These are phyloP conservation scores for Hyphopichia wangnamkhiaoensis DNA, from an alignment of 1,139 yeast genomes.

Conservation along the genomic window DNA sequence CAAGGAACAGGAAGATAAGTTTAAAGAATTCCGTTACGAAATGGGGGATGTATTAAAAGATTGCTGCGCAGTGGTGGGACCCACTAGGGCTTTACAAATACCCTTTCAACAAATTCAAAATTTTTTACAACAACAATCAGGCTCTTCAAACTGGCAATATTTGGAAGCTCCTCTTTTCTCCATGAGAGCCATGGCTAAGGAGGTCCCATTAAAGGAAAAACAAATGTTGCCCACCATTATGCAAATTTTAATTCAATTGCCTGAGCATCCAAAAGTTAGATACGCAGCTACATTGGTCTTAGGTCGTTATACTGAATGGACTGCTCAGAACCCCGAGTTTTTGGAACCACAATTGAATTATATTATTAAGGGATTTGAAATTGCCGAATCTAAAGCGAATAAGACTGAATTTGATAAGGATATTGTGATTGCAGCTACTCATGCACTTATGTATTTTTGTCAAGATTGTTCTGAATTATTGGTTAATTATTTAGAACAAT, in stretches of 20 bases:
- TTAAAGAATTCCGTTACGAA: slow-evolving; percentile 90
- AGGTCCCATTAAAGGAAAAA: slow-evolving; percentile 69
- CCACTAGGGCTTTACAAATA: slow-evolving; percentile 62
- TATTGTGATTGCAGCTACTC: slow-evolving; percentile 83
- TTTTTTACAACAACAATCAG: slow-evolving; percentile 26
- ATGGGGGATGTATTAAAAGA: slow-evolving; percentile 97
- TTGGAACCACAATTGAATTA: slow-evolving; percentile 83
- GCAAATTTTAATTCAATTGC: slow-evolving; percentile 67
- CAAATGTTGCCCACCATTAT: slow-evolving; percentile 75
- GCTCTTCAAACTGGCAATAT: slow-evolving; percentile 66
- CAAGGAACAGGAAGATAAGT: slow-evolving; percentile 86
- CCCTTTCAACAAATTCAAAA: slow-evolving; percentile 57
- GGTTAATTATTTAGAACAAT: slow-evolving; percentile 71
- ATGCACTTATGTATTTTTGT: slow-evolving; percentile 92
- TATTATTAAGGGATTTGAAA: slow-evolving; percentile 75
- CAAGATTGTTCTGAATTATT: slow-evolving; percentile 80
- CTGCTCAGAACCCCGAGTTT: slow-evolving; percentile 78
- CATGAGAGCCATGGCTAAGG: slow-evolving; percentile 94
- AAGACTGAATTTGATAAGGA: slow-evolving; percentile 32
- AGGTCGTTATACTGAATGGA: slow-evolving; percentile 96
- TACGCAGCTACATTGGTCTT: slow-evolving; percentile 91
- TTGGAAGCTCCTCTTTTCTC: slow-evolving; percentile 90
- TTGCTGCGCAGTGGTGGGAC: slow-evolving; percentile 88
- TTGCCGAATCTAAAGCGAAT: slow-evolving; percentile 21
- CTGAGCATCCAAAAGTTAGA: slow-evolving; percentile 83